These are phyloP conservation scores for Plantago ovata DNA, from an alignment of 257 asterid genomes.

Conservation along the genomic window DNA sequence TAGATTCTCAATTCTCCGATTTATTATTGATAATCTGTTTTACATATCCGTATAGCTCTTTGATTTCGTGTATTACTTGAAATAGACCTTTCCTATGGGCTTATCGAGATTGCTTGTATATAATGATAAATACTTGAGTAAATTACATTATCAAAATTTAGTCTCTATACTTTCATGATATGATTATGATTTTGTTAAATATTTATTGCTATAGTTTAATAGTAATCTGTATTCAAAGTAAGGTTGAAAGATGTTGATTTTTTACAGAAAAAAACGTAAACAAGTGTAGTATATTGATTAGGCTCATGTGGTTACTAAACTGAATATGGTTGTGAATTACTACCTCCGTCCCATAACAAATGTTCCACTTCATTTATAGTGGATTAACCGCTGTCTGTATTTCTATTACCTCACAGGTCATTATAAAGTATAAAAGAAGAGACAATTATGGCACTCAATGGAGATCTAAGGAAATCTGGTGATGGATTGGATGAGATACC, in stretches of 20 bases:
- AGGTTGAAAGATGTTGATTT: too few relatives aligned
- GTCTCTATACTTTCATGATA: too few relatives aligned
- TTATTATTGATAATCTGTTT: constrained; percentile 1
- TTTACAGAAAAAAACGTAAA: too few relatives aligned
- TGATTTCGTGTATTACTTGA: neutral
- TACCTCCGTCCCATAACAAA: too few relatives aligned
- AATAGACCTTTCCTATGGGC: neutral
- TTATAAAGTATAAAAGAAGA: constrained; percentile 23
- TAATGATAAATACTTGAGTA: neutral
- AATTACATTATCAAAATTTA: too few relatives aligned
- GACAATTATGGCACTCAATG: constrained; percentile 49
- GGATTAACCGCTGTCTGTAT: neutral
- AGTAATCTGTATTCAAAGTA: too few relatives aligned
- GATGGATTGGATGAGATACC: constrained; percentile 53
- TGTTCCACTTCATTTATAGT: neutral
- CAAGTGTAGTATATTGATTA: too few relatives aligned
- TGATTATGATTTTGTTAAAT: too few relatives aligned
- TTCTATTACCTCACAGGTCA: constrained; percentile 4
- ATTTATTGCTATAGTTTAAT: too few relatives aligned
- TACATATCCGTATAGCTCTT: neutral
- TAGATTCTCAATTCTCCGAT: neutral
- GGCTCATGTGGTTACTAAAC: too few relatives aligned
- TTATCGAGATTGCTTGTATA: neutral
- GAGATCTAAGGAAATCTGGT: constrained; percentile 46
- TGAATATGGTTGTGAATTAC: too few relatives aligned